Conservation (phyloP, 2,329 filamentous ascomycete species). For the Ceratocystiopsis sp. region DNA sequence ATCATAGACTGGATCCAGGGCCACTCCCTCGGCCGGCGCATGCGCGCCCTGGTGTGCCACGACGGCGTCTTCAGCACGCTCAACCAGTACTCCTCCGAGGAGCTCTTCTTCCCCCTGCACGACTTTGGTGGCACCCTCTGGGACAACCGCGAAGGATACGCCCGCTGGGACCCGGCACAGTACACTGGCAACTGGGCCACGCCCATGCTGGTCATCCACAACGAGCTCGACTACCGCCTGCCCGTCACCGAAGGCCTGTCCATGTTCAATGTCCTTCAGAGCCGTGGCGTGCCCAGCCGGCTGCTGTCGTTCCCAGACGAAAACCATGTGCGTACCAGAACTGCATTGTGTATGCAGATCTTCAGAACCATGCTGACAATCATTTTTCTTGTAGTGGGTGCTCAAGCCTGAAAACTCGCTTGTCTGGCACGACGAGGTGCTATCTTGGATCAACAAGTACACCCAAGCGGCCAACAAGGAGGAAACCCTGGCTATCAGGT, state of each 20-base stretch:
- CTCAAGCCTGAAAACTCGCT: constrained; percentile 81
- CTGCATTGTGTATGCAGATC: no score
- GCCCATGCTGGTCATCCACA: constrained; percentile 74
- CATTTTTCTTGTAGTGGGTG: constrained; percentile 42
- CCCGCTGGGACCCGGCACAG: constrained; percentile 51
- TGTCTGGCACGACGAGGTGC: constrained; percentile 74
- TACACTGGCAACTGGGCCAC: constrained; percentile 60
- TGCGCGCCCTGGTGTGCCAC: constrained; percentile 78
- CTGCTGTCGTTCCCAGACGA: constrained; percentile 70
- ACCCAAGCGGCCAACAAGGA: constrained; percentile 15
- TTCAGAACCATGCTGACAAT: no score
- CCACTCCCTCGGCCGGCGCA: constrained; percentile 61
- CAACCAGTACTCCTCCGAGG: constrained; percentile 46
- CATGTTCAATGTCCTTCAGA: constrained; percentile 74
- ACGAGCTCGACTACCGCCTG: constrained; percentile 74
- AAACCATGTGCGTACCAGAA: constrained; percentile 29
- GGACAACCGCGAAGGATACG: constrained; percentile 46
- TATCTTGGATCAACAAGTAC: constrained; percentile 59
- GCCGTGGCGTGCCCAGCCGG: constrained; percentile 55
- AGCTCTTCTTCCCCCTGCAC: constrained; percentile 54
- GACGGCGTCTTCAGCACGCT: constrained; percentile 68
- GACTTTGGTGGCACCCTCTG: constrained; percentile 47
- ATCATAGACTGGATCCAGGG: constrained; percentile 70
- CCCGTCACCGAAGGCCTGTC: constrained; percentile 71
- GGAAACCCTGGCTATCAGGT: no score